Evolutionary conservation across 805 yeast genomes (phyloP), one percentile per base, ranked within the genome.

Genomic region (Tetrapisispora namnaoensis): DNA sequence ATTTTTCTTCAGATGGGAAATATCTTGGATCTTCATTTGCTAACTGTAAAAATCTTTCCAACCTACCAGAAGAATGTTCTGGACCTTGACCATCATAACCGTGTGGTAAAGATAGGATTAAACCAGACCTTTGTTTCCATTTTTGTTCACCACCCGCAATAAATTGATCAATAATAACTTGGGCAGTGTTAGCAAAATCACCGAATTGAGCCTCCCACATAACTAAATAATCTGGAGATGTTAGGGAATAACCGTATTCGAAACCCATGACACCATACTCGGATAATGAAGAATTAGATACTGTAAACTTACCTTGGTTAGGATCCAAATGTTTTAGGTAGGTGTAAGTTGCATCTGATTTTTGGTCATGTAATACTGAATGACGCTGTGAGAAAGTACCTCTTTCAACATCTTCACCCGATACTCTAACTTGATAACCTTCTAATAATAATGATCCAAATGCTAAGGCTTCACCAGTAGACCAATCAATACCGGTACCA

Each of bases 21-120:
- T 65, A 72, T 72, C 98, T 85, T 62, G 87, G 88, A 70, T 93
- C 99, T 74, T 93, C 99, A 68, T 90, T 90, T 65, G 96, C 84
- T 66, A 93, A 72, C 75, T 87, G 96, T 70, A 93, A 77, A 74
- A 89, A 93, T 76, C 99, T 83, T 76, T 93, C 99, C 48, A 93
- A 71, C 78, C 98, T 84, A 63, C 95, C 98, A 49, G 96, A 86
- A 27, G 99, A 93, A 73, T 93, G 99, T 76, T 93, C 99, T 57
- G 99, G 98, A 63, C 99, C 99, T 76, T 93, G 99, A 58, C 99
- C 99, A 69, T 93, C 99, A 70, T 90, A 93, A 74, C 99, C 99
- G 69, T 93, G 99, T 50, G 99, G 99, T 71, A 93, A 78, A 3
- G 97, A 87, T 59, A 93, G 73, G 37, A 93, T 95, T 51, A 93